phyloP scores from a whole-genome alignment of 257 asterid species.

The Solanum appendiculatum region DNA sequence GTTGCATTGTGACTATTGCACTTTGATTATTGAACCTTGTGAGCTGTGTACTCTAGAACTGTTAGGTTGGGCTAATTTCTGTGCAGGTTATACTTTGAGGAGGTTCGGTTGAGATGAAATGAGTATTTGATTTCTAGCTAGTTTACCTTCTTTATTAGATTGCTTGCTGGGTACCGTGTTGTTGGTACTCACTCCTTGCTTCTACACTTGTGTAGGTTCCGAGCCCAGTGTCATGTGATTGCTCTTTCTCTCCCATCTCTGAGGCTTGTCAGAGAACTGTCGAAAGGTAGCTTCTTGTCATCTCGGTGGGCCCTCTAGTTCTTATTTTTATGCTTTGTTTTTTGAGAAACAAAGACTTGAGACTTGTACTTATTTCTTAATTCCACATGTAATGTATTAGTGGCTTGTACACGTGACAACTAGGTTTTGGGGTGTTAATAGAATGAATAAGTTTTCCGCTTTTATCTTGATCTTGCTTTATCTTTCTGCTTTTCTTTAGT shows the following conservation, averaged over 20 bases:
- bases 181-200: background rate
- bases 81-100: background rate
- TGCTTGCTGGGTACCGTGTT: too few relatives aligned
- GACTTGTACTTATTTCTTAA: background rate
- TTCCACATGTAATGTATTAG: background rate
- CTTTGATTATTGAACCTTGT: background rate
- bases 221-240: background rate
- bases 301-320: background rate
- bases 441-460: too few relatives aligned
- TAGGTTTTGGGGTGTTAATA: too few relatives aligned
- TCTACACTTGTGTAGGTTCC: background rate
- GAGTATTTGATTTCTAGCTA: background rate
- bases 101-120: background rate
- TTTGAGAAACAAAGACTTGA: too few relatives aligned
- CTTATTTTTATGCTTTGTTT: too few relatives aligned
- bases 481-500: background rate
- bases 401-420: background rate
- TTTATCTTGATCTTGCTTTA: background rate
- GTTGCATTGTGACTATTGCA: background rate
- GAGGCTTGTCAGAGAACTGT: background rate
- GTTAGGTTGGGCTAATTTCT: background rate
- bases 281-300: background rate
- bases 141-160: background rate
- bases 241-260: background rate
- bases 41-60: background rate